Evolutionary conservation across 139 green algal species (phyloP).

Genomic region (Closterium sp.): DNA sequence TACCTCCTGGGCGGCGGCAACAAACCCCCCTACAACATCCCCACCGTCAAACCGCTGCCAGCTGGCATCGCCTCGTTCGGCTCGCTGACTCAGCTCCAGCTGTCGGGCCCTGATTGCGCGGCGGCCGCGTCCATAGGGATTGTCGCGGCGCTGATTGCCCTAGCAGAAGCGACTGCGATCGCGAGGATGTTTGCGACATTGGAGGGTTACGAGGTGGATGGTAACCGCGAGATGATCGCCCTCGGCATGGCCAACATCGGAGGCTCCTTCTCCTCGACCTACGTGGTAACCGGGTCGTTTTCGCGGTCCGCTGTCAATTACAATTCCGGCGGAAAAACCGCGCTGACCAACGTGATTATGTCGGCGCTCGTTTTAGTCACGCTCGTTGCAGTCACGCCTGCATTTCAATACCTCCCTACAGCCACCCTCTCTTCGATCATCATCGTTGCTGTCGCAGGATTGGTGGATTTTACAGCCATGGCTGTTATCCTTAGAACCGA

Average conservation of each 20-base stretch:
- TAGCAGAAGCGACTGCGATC: slow-evolving; percentile 24
- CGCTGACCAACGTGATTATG: slow-evolving; percentile 34
- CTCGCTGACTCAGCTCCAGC: neutral
- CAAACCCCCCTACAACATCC: neutral
- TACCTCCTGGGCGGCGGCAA: neutral
- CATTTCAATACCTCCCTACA: slow-evolving; percentile 33
- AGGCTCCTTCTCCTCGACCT: slow-evolving; percentile 20
- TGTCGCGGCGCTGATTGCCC: neutral
- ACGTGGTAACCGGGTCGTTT: slow-evolving; percentile 39
- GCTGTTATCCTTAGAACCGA: slow-evolving; percentile 37
- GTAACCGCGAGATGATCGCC: slow-evolving; percentile 34
- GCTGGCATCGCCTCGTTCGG: neutral
- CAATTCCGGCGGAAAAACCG: slow-evolving; percentile 12
- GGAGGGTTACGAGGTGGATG: slow-evolving; percentile 38
- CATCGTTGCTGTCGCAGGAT: slow-evolving; percentile 22
- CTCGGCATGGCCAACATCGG: slow-evolving; percentile 11
- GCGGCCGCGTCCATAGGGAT: neutral
- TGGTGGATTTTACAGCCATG: slow-evolving; percentile 28
- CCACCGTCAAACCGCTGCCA: neutral
- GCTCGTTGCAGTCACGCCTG: slow-evolving; percentile 33
- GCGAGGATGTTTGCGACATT: slow-evolving; percentile 32
- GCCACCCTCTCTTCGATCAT: slow-evolving; percentile 35
- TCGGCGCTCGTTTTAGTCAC: slow-evolving; percentile 24
- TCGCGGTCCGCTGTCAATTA: slow-evolving; percentile 43
- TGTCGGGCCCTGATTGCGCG: neutral